Evolutionary conservation across 352 stramenopile species (phyloP), one percentile per base, ranked within the genome.

Genomic region (Phytopythium kandeliae): DNA sequence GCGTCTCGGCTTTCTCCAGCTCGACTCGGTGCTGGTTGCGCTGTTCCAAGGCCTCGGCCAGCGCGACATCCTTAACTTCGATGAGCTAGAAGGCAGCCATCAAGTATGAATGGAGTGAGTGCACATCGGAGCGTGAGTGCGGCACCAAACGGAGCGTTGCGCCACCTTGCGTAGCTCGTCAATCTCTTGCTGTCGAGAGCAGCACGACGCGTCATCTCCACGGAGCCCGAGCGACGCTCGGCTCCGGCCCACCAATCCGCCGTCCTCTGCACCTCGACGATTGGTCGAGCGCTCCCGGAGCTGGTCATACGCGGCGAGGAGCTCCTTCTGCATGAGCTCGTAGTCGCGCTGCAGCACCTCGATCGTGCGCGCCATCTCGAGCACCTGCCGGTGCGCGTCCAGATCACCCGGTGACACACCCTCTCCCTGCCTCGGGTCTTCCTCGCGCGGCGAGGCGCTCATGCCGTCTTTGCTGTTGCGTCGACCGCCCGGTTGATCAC

Each of bases 341-440:
- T 83, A 87, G 55, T 87, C 71, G 13, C 66, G 60, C 42, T 67
- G 73, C 60, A 87, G 71, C 37, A 76, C 69, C 49, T 79, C 76
- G 30, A 87, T 84, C 26, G 73, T 78, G 36, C 48, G 42, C n/a
- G 71, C 71, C 74, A 87, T 87, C 40, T 70, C 69, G 17, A 87
- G 62, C 52, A 87, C 74, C 54, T 87, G 73, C 17, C 67, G 69
- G 48, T 87, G 76, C 11, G 65, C 74, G 24, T 80, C 64, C 26
- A 78, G 51, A 36, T 72, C 63, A 21, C 67, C 57, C 8, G 62
- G 30, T 12, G 55, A 36, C 19, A 51, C 40, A 30, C 45, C 45
- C 11, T 51, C 26, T 6, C 10, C 28, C 19, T 17, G 17, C 52
- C 9, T 57, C 26, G 19, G 56, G 26, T 0, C 35, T 33, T 4